Percentiles rank a stretch among this genome's conserved stretches.
phyloP scores from a whole-genome alignment of 495 filamentous ascomycete genomes.

The Venustampulla echinocandica region DNA sequence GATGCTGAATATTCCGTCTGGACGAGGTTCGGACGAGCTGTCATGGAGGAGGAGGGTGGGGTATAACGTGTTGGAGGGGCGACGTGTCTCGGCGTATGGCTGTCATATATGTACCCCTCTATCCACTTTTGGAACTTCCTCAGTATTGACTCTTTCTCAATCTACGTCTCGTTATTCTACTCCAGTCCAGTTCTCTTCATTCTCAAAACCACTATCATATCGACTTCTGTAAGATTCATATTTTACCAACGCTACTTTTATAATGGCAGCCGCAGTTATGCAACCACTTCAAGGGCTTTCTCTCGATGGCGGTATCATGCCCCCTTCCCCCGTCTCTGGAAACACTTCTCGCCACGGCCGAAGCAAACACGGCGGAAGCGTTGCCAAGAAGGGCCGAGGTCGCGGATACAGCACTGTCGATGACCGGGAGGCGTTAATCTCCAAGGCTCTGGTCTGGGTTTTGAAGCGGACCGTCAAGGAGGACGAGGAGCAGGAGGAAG shows the following conservation, averaged over 20 bases:
- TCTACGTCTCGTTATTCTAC: constrained; percentile 1
- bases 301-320: constrained; percentile 32
- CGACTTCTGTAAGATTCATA: background rate
- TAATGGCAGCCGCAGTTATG: constrained; percentile 24
- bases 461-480: constrained; percentile 33
- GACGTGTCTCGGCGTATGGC: constrained; percentile 12
- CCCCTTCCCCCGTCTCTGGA: constrained; percentile 34
- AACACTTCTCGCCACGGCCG: constrained; percentile 36
- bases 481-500: constrained; percentile 29
- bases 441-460: constrained; percentile 35
- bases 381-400: constrained; percentile 28
- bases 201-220: constrained; percentile 1
- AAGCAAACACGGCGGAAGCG: constrained; percentile 32
- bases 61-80: too few relatives aligned
- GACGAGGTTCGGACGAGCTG: too few relatives aligned
- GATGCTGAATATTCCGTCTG: too few relatives aligned
- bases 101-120: too few relatives aligned
- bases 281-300: constrained; percentile 18
- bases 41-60: too few relatives aligned
- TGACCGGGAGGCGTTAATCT: constrained; percentile 31
- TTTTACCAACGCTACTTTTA: constrained; percentile 8
- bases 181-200: constrained; percentile 1
- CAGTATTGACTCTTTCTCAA: background rate
- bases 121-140: background rate
- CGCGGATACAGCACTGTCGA: constrained; percentile 35